phyloP scores from a whole-genome alignment of 2,329 filamentous ascomycete species.

The Lachnellula hyalina region DNA sequence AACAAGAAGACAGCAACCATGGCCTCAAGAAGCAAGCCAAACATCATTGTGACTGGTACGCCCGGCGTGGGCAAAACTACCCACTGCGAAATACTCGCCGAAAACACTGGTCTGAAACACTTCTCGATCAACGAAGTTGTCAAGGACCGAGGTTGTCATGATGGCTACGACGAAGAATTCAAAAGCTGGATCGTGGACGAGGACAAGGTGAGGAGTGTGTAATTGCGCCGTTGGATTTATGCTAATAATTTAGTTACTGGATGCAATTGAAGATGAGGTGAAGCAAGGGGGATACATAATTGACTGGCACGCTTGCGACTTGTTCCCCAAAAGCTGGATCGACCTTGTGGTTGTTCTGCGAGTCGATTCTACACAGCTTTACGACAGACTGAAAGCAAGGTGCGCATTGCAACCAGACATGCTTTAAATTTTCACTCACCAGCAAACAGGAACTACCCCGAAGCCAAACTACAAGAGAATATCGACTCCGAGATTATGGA shows the following conservation, averaged over 20 bases:
- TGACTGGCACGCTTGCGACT: constrained; percentile 96
- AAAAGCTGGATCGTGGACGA: constrained; percentile 93
- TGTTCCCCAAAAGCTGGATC: constrained; percentile 91
- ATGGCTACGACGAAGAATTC: constrained; percentile 80
- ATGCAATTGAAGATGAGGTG: constrained; percentile 79
- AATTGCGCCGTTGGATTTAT: background rate
- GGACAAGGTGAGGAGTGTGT: constrained; percentile 63
- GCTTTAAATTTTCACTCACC: background rate
- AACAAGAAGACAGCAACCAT: constrained; percentile 20
- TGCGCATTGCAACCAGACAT: constrained; percentile 30
- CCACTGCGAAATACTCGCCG: constrained; percentile 76
- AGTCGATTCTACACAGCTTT: constrained; percentile 72
- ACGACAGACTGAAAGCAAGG: constrained; percentile 76
- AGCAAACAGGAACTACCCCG: constrained; percentile 63
- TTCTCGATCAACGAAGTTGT: constrained; percentile 86
- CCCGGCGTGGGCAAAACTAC: constrained; percentile 95
- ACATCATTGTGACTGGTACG: constrained; percentile 92
- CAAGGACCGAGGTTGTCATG: constrained; percentile 81
- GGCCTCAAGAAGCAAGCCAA: constrained; percentile 53
- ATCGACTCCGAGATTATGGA: constrained; percentile 97
- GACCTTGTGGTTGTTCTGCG: constrained; percentile 90
- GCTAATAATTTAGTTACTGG: constrained; percentile 57
- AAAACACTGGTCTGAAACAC: constrained; percentile 72
- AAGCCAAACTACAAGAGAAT: constrained; percentile 90
- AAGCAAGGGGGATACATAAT: constrained; percentile 79